Evolutionary conservation across 352 stramenopile genomes (phyloP).

Genomic region (Phytopythium chamaehyphon): DNA sequence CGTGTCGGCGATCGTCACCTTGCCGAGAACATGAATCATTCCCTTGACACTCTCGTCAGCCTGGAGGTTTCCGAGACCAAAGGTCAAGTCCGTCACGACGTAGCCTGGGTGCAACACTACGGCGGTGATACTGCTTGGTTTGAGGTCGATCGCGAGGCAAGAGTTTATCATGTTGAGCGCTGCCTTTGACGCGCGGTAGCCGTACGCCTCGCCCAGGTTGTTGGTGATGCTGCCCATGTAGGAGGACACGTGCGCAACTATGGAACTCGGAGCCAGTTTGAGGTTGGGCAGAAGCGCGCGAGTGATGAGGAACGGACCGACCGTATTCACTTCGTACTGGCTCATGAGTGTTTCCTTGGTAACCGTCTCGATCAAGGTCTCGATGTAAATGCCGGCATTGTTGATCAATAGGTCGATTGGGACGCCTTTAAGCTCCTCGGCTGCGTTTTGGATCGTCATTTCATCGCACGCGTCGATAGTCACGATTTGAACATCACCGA

Average conservation of each 20-base stretch:
- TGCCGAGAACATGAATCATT: constrained; percentile 22
- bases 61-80: constrained; percentile 15
- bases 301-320: constrained; percentile 54
- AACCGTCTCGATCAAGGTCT: constrained; percentile 14
- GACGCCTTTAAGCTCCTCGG: constrained; percentile 29
- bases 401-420: constrained; percentile 56
- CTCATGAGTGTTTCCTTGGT: constrained; percentile 37
- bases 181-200: constrained; percentile 60
- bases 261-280: constrained; percentile 23
- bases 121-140: constrained; percentile 22
- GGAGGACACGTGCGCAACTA: constrained; percentile 40
- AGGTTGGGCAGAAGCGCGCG: constrained; percentile 39
- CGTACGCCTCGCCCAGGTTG: constrained; percentile 40
- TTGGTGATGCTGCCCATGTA: constrained; percentile 38
- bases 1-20: constrained; percentile 21
- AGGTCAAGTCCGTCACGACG: constrained; percentile 38
- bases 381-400: constrained; percentile 41
- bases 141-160: constrained; percentile 30
- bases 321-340: constrained; percentile 53
- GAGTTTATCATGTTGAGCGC: constrained; percentile 61
- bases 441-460: constrained; percentile 30
- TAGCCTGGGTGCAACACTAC: constrained; percentile 39
- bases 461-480: constrained; percentile 39
- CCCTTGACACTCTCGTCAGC: constrained; percentile 23
- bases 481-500: constrained; percentile 33